Base-by-base conservation (phyloP, 768 basidiomycete genomes). In the Tricholoma sp. region DNA sequence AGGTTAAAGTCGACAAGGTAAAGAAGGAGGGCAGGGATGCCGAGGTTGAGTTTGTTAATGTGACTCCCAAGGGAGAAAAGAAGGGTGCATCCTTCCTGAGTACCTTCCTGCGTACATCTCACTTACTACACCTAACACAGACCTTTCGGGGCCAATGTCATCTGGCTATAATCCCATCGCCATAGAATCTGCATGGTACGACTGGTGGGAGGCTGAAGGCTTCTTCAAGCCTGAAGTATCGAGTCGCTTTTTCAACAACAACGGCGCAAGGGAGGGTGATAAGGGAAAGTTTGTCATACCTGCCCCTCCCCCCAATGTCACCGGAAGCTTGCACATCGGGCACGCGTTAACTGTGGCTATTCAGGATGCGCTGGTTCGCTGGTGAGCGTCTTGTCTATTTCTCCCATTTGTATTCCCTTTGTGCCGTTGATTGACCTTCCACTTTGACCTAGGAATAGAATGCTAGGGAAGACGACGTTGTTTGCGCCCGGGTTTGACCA, bases 401-500 rank as follows among this genome's bases (percentile, higher is more conserved):
- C 21, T 52, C 16, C 27, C 10, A 4, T 14, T n/a, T 47, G 32
- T 43, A 27, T 56, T 52, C 1, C 31, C 1, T 51, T 18, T 31
- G 31, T 10, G 3, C 22, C 37, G 6, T 52, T 14, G 4, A 18
- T 16, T 22, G 24, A 27, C 24, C 24, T 18, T 18, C 27, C 27
- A 16, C 19, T 49, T 8, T n/a, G 18, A 24, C 24, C 16, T 55
- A 94, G 91, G 93, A 93, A 94, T 70, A 92, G 96, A 32, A 99
- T 98, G 97, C 75, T 89, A 39, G 96, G 96, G 1, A 91, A 86
- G 73, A 92, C 91, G 9, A 88, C 90, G 0, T 77, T 98, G 0
- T 98, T 89, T 66, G 83, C 86, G 2, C 97, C 97, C 0, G 97
- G 97, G 14, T 99, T 95, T 67, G 97, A 99, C 72, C 97, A 99